Conservation (phyloP, 768 basidiomycete species). For the Megacollybia marginata region DNA sequence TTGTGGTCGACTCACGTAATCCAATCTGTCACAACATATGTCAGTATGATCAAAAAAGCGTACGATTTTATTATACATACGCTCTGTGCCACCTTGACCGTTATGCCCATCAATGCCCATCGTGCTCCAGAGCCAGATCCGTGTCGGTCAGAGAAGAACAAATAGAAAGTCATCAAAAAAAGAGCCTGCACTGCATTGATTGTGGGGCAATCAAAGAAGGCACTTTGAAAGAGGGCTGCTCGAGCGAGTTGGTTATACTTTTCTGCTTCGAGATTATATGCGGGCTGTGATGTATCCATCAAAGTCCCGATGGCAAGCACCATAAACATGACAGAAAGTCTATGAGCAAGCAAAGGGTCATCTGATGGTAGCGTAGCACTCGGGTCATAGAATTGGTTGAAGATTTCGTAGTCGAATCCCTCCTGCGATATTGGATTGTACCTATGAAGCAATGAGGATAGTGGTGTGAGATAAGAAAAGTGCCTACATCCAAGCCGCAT, state of each 20-base stretch:
- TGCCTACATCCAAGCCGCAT: constrained; percentile 67
- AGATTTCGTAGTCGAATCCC: constrained; percentile 55
- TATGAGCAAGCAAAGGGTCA: constrained; percentile 49
- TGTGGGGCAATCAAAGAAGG: constrained; percentile 63
- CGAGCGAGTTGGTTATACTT: constrained; percentile 64
- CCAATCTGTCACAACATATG: constrained; percentile 43
- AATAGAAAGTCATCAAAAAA: constrained; percentile 64
- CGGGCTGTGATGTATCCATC: constrained; percentile 46
- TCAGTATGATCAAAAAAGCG: not conserved
- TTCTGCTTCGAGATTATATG: constrained; percentile 62
- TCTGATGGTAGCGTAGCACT: constrained; percentile 35
- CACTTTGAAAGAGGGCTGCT: constrained; percentile 55
- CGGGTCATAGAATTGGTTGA: constrained; percentile 46
- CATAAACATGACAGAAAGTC: constrained; percentile 58
- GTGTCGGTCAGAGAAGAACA: constrained; percentile 63
- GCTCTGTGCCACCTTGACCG: constrained; percentile 64
- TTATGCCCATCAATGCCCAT: constrained; percentile 64
- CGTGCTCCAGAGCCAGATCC: constrained; percentile 57
- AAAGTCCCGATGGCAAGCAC: constrained; percentile 59
- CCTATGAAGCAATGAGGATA: constrained; percentile 27
- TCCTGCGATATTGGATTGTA: constrained; percentile 60
- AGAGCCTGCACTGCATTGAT: constrained; percentile 61
- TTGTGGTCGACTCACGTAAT: constrained; percentile 42
- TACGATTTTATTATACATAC: constrained; percentile 29
- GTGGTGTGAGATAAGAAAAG: constrained; percentile 3